Conservation (phyloP, 2,329 filamentous ascomycete genomes). For the Stagonosporopsis chrysanthemi region DNA sequence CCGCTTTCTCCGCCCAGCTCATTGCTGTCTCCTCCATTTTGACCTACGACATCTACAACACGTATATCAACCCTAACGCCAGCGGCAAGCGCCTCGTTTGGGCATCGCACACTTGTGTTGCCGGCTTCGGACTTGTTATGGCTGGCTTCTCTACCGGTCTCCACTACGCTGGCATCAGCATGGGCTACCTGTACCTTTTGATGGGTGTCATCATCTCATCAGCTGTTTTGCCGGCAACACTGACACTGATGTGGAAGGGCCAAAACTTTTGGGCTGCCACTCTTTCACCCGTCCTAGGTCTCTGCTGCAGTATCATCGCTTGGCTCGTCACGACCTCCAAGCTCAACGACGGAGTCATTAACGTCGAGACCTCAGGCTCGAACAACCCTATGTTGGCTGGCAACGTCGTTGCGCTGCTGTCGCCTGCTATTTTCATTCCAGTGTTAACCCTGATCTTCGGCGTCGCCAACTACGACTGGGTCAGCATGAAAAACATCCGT, state of each 20-base stretch:
- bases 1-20: conserved; percentile 54
- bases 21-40: conserved; percentile 81
- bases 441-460: conserved; percentile 74
- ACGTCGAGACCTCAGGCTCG: conserved; percentile 62
- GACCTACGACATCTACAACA: conserved; percentile 88
- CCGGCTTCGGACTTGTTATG: conserved; percentile 81
- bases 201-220: conserved; percentile 92
- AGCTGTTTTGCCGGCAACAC: conserved; percentile 80
- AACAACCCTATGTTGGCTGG: conserved; percentile 85
- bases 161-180: conserved; percentile 53
- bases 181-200: conserved; percentile 87
- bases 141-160: conserved; percentile 80
- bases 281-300: conserved; percentile 71
- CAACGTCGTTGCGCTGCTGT: conserved; percentile 81
- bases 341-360: conserved; percentile 45
- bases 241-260: conserved; percentile 81
- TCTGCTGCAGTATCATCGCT: conserved; percentile 69
- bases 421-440: conserved; percentile 76
- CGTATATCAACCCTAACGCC: conserved; percentile 80
- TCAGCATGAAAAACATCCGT: conserved; percentile 80
- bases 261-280: conserved; percentile 79
- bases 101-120: conserved; percentile 75
- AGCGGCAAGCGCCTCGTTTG: conserved; percentile 78
- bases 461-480: conserved; percentile 81
- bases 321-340: conserved; percentile 48